Percentiles rank a stretch among this genome's conserved stretches.
Conservation (phyloP, 1,284 basidiomycete species). For the Pholiota adiposa region DNA sequence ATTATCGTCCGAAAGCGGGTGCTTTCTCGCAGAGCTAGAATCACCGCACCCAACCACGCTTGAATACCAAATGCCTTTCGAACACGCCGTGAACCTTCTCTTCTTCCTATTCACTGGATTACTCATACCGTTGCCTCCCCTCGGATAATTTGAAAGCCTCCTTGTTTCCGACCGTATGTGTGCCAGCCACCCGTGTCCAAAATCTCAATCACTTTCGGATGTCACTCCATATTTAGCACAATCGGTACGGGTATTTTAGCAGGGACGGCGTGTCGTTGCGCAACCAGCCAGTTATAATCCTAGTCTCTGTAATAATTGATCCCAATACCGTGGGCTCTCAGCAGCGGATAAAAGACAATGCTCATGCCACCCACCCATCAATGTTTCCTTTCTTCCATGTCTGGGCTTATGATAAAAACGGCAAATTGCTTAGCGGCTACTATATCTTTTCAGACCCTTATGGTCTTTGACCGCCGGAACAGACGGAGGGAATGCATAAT, state of each 20-base stretch:
- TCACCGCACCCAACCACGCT: background rate
- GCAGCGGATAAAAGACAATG: background rate
- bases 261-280: background rate
- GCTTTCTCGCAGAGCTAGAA: background rate
- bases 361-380: background rate
- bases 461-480: background rate
- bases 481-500: background rate
- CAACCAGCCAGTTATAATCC: background rate
- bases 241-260: background rate
- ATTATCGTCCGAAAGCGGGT: background rate
- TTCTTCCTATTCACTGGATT: background rate
- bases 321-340: no score
- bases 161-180: constrained; percentile 7
- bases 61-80: background rate
- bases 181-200: constrained; percentile 1
- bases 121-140: background rate
- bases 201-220: background rate
- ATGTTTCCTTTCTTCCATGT: background rate
- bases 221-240: constrained; percentile 1
- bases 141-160: constrained; percentile 5
- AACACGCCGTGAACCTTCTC: background rate
- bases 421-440: background rate
- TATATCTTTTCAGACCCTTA: background rate
- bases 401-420: background rate
- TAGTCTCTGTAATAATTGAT: background rate